These are phyloP conservation scores for Plasmodium gonderi DNA, from an alignment of 169 alveolate species.

Conservation along the genomic window DNA sequence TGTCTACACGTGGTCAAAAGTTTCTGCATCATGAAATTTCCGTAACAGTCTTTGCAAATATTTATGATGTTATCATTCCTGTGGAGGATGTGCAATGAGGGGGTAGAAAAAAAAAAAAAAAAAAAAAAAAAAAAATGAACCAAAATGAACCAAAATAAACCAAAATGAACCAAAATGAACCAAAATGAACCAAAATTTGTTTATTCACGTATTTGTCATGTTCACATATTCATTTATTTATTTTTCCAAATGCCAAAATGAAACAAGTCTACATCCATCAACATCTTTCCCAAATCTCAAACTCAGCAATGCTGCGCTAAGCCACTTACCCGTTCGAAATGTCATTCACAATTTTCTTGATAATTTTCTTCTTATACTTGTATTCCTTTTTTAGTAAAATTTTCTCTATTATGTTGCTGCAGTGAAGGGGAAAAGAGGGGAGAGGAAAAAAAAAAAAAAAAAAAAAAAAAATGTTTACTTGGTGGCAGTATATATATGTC, in stretches of 20 bases:
- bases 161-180: too few relatives aligned
- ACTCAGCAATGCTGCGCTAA: neutral
- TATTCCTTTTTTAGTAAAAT: slow-evolving; percentile 58
- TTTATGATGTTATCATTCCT: slow-evolving; percentile 58
- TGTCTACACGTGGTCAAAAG: slow-evolving; percentile 37
- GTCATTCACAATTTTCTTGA: slow-evolving; percentile 50
- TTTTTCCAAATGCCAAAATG: too few relatives aligned
- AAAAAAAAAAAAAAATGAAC: too few relatives aligned
- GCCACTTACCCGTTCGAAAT: slow-evolving; percentile 43
- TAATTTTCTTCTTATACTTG: slow-evolving; percentile 53
- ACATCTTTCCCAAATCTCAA: too few relatives aligned
- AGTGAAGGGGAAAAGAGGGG: neutral
- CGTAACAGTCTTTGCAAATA: slow-evolving; percentile 73
- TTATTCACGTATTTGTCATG: too few relatives aligned
- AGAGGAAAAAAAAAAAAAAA: neutral
- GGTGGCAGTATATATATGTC: neutral
- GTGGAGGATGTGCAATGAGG: neutral
- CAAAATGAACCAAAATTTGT: too few relatives aligned
- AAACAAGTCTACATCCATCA: too few relatives aligned
- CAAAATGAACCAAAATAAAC: too few relatives aligned
- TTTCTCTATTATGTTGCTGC: slow-evolving; percentile 67
- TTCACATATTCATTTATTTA: too few relatives aligned
- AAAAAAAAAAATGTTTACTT: too few relatives aligned
- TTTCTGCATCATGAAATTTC: slow-evolving; percentile 71
- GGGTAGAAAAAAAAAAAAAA: too few relatives aligned